These are phyloP conservation scores for Pyrrhoderma lamaoense DNA, from an alignment of 1,284 basidiomycete species.

Conservation along the genomic window DNA sequence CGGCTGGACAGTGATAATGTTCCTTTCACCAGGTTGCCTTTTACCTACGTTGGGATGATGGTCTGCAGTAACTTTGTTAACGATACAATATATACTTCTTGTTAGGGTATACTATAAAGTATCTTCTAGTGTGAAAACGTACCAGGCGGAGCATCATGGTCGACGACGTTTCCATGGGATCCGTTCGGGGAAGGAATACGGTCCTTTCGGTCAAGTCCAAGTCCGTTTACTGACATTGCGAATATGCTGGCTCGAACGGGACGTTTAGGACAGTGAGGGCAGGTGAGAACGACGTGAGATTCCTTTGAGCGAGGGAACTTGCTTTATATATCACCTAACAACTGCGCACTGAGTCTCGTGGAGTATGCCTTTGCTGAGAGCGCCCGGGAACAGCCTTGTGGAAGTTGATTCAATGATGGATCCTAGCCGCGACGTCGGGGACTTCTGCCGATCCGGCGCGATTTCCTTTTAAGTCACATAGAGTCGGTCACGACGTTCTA, in stretches of 20 bases:
- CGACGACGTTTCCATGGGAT: constrained; percentile 60
- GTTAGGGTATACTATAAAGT: constrained; percentile 15
- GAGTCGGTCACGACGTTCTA: no score
- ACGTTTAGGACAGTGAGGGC: not conserved
- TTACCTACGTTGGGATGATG: constrained; percentile 22
- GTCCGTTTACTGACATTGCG: constrained; percentile 11
- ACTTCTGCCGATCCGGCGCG: no score
- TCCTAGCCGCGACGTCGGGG: no score
- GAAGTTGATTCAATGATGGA: no score
- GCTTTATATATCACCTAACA: no score
- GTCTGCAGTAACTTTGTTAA: constrained; percentile 49
- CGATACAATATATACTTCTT: constrained; percentile 14
- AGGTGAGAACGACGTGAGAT: not conserved
- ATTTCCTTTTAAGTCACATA: no score
- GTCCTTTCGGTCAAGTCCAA: constrained; percentile 25
- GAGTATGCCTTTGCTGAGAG: no score
- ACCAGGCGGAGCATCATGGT: constrained; percentile 67
- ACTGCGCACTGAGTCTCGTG: no score
- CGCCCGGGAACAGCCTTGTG: no score
- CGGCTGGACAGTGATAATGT: constrained; percentile 70
- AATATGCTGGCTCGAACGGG: not conserved
- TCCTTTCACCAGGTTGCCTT: constrained; percentile 24
- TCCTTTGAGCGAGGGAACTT: not conserved
- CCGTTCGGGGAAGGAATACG: constrained; percentile 26
- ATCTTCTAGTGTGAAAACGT: constrained; percentile 23